Conservation (phyloP, 1,284 basidiomycete species). For the Ceratobasidium sp. region DNA sequence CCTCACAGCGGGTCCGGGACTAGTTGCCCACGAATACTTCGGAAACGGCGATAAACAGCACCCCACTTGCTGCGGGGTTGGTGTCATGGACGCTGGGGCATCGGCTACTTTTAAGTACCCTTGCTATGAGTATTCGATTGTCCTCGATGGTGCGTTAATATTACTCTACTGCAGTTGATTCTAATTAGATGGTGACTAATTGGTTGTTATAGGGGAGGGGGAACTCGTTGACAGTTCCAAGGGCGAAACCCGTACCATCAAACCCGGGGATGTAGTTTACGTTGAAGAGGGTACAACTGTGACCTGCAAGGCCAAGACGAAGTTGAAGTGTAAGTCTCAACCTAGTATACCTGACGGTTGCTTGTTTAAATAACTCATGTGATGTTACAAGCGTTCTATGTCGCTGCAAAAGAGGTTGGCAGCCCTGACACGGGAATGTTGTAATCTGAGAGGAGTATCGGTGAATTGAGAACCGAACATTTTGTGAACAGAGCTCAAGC, state of each 20-base stretch:
- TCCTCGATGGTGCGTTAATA: not conserved
- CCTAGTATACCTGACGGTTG: too few relatives aligned
- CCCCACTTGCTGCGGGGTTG: slow-evolving; percentile 1
- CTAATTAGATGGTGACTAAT: not conserved
- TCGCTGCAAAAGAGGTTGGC: not conserved
- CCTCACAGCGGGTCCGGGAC: not conserved
- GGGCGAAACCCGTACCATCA: not conserved
- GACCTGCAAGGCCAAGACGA: not conserved
- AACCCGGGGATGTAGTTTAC: not conserved
- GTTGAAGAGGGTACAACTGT: not conserved
- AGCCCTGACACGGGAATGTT: too few relatives aligned
- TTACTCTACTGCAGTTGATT: not conserved
- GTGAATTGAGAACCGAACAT: too few relatives aligned
- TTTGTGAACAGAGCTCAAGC: too few relatives aligned
- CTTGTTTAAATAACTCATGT: not conserved
- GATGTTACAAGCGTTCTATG: not conserved
- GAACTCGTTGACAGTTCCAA: not conserved
- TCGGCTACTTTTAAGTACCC: not conserved
- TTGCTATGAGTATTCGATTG: not conserved
- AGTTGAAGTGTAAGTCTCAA: not conserved
- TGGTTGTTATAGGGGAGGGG: not conserved
- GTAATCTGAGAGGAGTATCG: too few relatives aligned
- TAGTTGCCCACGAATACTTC: not conserved
- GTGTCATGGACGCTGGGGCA: not conserved
- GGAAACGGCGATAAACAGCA: not conserved